These are phyloP conservation scores for Leishmania guyanensis DNA, from an alignment of 208 protist genomes.

Conservation along the genomic window DNA sequence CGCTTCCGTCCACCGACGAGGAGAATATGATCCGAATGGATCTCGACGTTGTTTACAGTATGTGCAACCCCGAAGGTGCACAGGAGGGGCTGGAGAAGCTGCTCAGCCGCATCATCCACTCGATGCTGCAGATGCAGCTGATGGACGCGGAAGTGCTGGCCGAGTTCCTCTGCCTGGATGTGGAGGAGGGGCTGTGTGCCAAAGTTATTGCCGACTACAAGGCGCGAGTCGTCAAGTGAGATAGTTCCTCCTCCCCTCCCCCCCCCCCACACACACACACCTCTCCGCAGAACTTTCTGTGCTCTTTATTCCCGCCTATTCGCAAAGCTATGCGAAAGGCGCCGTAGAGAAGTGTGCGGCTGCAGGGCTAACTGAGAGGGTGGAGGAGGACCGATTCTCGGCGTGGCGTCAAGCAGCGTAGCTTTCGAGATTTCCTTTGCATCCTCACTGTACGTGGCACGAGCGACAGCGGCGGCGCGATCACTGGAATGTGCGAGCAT, in stretches of 20 bases:
- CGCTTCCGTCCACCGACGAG: constrained; percentile 32
- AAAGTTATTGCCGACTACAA: constrained; percentile 43
- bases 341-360: background rate
- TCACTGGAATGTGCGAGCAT: background rate
- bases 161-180: constrained; percentile 45
- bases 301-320: background rate
- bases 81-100: constrained; percentile 60
- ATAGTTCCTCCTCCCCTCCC: background rate
- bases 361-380: background rate
- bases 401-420: background rate
- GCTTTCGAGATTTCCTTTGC: background rate
- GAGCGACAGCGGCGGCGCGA: background rate
- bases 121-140: constrained; percentile 61
- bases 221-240: constrained; percentile 5
- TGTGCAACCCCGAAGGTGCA: constrained; percentile 52
- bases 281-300: background rate
- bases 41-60: constrained; percentile 61
- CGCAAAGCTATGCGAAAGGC: background rate
- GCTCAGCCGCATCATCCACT: constrained; percentile 61
- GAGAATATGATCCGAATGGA: constrained; percentile 43
- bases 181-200: constrained; percentile 39
- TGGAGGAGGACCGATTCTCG: background rate
- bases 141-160: constrained; percentile 56
- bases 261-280: no score
- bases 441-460: background rate